A percentile compares a stretch with the other conserved stretches of the same genome.
phyloP scores from a whole-genome alignment of 2,329 filamentous ascomycete species.

The Epichloe elymi region DNA sequence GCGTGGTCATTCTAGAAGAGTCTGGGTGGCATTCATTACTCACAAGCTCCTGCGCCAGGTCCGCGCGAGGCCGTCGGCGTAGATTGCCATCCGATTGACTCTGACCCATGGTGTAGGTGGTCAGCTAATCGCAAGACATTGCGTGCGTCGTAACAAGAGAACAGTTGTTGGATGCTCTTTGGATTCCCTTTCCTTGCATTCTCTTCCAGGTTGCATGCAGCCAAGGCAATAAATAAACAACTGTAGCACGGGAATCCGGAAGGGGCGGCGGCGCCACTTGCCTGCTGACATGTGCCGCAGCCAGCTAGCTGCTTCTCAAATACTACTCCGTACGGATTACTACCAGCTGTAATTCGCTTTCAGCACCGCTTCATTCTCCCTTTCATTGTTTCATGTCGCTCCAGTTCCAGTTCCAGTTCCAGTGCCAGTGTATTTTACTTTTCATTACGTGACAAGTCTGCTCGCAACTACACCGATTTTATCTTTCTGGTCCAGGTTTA shows the following conservation, averaged over 20 bases:
- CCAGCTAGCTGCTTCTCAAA: background rate
- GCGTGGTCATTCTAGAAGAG: background rate
- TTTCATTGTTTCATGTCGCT: too few relatives aligned
- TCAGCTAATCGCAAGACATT: slow-evolving; percentile 11
- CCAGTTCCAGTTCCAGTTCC: too few relatives aligned
- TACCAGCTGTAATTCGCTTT: too few relatives aligned
- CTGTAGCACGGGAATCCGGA: background rate
- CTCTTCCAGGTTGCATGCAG: background rate
- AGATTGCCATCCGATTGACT: slow-evolving; percentile 32
- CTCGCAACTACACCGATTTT: background rate
- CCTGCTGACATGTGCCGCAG: background rate
- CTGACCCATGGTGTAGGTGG: slow-evolving; percentile 35
- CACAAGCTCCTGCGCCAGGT: slow-evolving; percentile 39
- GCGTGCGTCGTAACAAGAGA: slow-evolving; percentile 1
- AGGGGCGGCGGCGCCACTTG: background rate
- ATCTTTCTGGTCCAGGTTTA: background rate
- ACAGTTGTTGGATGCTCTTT: background rate
- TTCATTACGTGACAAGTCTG: background rate
- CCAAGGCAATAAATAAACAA: too few relatives aligned
- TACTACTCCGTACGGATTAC: too few relatives aligned
- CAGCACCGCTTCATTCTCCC: too few relatives aligned
- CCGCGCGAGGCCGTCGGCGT: slow-evolving; percentile 34
- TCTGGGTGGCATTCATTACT: slow-evolving; percentile 9
- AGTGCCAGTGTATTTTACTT: too few relatives aligned
- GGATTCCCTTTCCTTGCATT: background rate